Percentiles rank a stretch among this genome's conserved stretches.
These are phyloP conservation scores for Candida stauntonica DNA, from an alignment of 805 yeast genomes.

Conservation along the genomic window DNA sequence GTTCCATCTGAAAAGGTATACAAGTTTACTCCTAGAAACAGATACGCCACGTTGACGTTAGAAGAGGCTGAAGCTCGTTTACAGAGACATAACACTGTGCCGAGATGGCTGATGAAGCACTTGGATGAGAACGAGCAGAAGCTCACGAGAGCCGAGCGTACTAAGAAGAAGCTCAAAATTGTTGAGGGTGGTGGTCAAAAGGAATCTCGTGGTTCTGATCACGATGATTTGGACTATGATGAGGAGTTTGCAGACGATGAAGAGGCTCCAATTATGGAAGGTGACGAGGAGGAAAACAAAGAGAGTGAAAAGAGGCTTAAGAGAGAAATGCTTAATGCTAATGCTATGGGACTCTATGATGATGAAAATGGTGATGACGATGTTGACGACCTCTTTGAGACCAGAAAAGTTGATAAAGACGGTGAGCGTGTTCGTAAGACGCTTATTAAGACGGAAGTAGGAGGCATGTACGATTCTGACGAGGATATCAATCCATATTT, in stretches of 20 bases:
- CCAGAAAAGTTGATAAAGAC: constrained; percentile 81
- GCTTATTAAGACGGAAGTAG: constrained; percentile 77
- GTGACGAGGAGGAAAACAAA: constrained; percentile 90
- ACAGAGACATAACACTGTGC: constrained; percentile 72
- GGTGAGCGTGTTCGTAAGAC: constrained; percentile 85
- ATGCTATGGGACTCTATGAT: constrained; percentile 61
- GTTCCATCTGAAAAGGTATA: constrained; percentile 94
- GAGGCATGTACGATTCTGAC: constrained; percentile 72
- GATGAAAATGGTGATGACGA: constrained; percentile 58
- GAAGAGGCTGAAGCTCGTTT: constrained; percentile 96
- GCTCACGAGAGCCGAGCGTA: constrained; percentile 48
- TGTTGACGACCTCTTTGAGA: constrained; percentile 63
- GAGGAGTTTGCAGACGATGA: constrained; percentile 98
- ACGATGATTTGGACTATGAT: constrained; percentile 89
- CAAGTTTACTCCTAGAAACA: constrained; percentile 88
- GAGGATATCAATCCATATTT: constrained; percentile 84
- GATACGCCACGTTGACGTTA: constrained; percentile 85
- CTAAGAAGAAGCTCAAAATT: constrained; percentile 41
- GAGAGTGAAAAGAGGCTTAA: constrained; percentile 82
- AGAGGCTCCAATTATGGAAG: constrained; percentile 97
- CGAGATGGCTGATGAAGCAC: constrained; percentile 95
- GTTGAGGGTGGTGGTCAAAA: constrained; percentile 40
- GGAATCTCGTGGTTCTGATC: constrained; percentile 61
- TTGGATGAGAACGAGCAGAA: constrained; percentile 59
- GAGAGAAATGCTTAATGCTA: constrained; percentile 79